Conservation (phyloP, 495 filamentous ascomycete species). For the Ramalina intermedia region DNA sequence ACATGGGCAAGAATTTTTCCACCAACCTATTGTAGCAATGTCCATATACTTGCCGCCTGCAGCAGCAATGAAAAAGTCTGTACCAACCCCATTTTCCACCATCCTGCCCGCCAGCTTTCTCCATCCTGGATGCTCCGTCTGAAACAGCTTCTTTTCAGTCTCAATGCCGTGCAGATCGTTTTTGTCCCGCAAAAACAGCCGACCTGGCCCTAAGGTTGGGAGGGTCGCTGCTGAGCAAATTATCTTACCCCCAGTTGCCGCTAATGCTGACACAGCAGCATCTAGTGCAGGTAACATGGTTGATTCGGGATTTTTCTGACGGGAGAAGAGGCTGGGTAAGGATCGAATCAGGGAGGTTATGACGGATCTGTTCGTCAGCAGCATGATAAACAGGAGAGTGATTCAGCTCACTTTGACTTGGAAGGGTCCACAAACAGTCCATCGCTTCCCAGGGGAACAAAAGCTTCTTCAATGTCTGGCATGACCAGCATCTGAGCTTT, state of each 20-base stretch:
- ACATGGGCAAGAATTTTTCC: neutral
- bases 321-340: constrained; percentile 71
- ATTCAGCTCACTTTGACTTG: constrained; percentile 54
- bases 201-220: constrained; percentile 80
- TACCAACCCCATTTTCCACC: constrained; percentile 74
- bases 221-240: constrained; percentile 72
- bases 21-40: constrained; percentile 74
- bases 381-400: neutral
- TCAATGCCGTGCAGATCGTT: constrained; percentile 75
- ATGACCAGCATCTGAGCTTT: constrained; percentile 97
- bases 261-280: constrained; percentile 64
- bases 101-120: constrained; percentile 72
- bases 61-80: constrained; percentile 88
- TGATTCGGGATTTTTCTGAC: constrained; percentile 76
- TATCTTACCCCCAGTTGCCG: constrained; percentile 81
- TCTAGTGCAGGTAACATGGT: constrained; percentile 73
- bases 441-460: constrained; percentile 71
- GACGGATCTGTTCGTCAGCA: constrained; percentile 37
- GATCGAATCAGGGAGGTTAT: constrained; percentile 71
- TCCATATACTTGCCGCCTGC: constrained; percentile 84
- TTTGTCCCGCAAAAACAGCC: constrained; percentile 73
- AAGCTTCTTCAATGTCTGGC: constrained; percentile 95
- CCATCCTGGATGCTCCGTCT: constrained; percentile 76
- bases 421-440: constrained; percentile 93
- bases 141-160: constrained; percentile 81